Evolutionary conservation across 306 rosid genomes (phyloP).

Genomic region (Fragaria iinumae): DNA sequence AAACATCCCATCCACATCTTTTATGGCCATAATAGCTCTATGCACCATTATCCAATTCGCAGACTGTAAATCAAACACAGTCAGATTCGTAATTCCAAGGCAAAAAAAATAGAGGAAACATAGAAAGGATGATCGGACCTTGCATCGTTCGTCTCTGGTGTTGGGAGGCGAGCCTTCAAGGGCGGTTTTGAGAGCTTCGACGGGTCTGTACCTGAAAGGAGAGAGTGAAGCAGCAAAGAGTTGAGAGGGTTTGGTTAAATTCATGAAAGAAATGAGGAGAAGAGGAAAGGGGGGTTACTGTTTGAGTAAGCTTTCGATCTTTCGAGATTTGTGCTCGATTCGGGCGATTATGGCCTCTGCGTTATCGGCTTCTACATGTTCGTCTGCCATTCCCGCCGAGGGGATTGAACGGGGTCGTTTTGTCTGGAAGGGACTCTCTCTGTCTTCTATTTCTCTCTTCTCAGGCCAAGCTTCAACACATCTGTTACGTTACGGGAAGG

Average conservation of each 20-base stretch:
- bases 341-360: constrained; percentile 90
- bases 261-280: neutral
- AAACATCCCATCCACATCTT: constrained; percentile 91
- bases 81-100: neutral
- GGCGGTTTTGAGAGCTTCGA: constrained; percentile 95
- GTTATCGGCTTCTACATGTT: constrained; percentile 74
- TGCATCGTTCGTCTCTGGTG: constrained; percentile 92
- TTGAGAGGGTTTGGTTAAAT: neutral
- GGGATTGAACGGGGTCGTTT: neutral
- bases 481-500: too few species aligned
- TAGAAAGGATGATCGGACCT: constrained; percentile 31
- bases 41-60: constrained; percentile 96
- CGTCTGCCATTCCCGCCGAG: constrained; percentile 49
- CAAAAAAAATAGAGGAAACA: neutral
- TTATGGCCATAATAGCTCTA: constrained; percentile 93
- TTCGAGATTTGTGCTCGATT: constrained; percentile 89
- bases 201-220: constrained; percentile 60
- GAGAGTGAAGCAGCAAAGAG: neutral
- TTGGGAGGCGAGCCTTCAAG: constrained; percentile 92
- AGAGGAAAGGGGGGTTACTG: constrained; percentile 38
- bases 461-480: too few species aligned
- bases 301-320: constrained; percentile 94
- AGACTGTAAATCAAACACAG: constrained; percentile 41
- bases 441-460: too few species aligned
- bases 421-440: neutral